A percentile compares a stretch with the other conserved stretches of the same genome.
These are phyloP conservation scores for Alternaria atra DNA, from an alignment of 2,329 filamentous ascomycete species.

Conservation along the genomic window DNA sequence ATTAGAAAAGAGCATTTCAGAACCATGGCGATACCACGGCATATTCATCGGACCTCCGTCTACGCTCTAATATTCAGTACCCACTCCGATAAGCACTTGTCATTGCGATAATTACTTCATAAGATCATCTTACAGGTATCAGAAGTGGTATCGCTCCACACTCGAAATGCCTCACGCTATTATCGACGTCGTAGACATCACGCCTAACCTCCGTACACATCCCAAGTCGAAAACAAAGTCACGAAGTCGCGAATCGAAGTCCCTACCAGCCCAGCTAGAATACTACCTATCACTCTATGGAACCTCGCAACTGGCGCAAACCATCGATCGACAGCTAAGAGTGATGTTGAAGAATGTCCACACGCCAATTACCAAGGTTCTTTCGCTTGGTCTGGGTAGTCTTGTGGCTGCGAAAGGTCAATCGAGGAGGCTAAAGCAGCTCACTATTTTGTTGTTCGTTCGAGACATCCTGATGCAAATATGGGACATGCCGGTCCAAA, in stretches of 20 bases:
- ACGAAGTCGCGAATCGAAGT: slow-evolving; percentile 14
- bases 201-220: background rate
- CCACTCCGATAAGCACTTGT: background rate
- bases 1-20: background rate
- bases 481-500: slow-evolving; percentile 11
- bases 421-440: slow-evolving; percentile 38
- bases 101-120: background rate
- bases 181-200: background rate
- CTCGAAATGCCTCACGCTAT: background rate
- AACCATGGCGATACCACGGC: background rate
- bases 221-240: slow-evolving; percentile 14
- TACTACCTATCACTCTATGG: slow-evolving; percentile 18
- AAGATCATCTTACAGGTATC: background rate
- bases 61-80: background rate
- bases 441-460: slow-evolving; percentile 32
- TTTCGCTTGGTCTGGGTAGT: slow-evolving; percentile 34
- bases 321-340: slow-evolving; percentile 17
- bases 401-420: slow-evolving; percentile 29
- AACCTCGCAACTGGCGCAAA: slow-evolving; percentile 22
- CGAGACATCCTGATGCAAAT: slow-evolving; percentile 17
- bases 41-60: background rate
- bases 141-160: background rate
- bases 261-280: slow-evolving; percentile 13
- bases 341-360: background rate
- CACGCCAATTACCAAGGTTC: slow-evolving; percentile 21